A percentile compares a stretch with the other conserved stretches of the same genome.
Conservation (phyloP, 202 grass and related monocot species). For the Carex arenaria region DNA sequence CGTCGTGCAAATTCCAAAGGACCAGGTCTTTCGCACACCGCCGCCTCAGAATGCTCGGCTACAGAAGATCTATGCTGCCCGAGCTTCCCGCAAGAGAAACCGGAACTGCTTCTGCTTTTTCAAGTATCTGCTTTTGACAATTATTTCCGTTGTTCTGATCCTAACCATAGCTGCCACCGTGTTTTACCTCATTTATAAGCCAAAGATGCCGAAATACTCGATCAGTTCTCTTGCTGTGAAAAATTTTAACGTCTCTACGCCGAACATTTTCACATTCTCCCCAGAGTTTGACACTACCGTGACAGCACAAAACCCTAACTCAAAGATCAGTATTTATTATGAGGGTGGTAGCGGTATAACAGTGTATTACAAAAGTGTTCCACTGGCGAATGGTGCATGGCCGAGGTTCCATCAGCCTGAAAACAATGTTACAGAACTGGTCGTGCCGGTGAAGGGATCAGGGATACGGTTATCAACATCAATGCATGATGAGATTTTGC, state of each 20-base stretch:
- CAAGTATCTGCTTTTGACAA: constrained; percentile 8
- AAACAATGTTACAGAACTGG: constrained; percentile 54
- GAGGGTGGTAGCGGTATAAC: constrained; percentile 29
- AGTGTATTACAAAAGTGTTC: constrained; percentile 49
- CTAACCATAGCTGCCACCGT: constrained; percentile 18
- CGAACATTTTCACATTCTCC: constrained; percentile 17
- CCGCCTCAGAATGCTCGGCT: constrained; percentile 66
- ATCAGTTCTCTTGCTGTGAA: constrained; percentile 41
- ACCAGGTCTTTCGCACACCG: constrained; percentile 65
- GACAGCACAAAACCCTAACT: constrained; percentile 55
- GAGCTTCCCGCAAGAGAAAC: constrained; percentile 31
- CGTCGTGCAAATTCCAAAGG: constrained; percentile 71
- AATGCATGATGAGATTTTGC: constrained; percentile 29
- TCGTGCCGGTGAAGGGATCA: constrained; percentile 30
- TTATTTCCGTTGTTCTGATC: constrained; percentile 23
- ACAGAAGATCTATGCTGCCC: constrained; percentile 62
- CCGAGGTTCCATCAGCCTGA: constrained; percentile 58
- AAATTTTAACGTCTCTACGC: constrained; percentile 36
- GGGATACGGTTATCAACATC: constrained; percentile 39
- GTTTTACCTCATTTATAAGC: constrained; percentile 39
- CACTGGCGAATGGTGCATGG: constrained; percentile 49
- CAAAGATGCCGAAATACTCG: constrained; percentile 38
- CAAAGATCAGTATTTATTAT: constrained; percentile 58
- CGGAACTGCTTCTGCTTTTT: constrained; percentile 44
- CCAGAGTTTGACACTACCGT: constrained; percentile 48